Percentiles rank a stretch among this genome's conserved stretches.
These are phyloP conservation scores for Cladobotryum protrusum DNA, from an alignment of 2,329 filamentous ascomycete genomes.

Conservation along the genomic window DNA sequence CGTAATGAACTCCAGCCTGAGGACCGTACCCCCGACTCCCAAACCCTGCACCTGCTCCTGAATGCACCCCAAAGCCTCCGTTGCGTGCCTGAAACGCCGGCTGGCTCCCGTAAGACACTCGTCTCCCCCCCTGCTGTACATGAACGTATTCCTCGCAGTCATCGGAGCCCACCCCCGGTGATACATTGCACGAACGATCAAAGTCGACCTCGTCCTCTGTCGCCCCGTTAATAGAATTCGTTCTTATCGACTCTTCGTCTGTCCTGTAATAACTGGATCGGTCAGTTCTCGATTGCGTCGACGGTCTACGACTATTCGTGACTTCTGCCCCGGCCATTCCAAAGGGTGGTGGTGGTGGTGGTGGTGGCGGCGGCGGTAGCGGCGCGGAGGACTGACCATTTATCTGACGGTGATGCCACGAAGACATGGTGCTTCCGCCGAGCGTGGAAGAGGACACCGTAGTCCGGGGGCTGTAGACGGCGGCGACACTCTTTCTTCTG, in stretches of 20 bases:
- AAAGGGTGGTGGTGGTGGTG: background rate
- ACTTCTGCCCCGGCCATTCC: slow-evolving; percentile 1
- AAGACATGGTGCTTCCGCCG: too few relatives aligned
- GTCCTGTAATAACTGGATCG: background rate
- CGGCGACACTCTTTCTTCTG: background rate
- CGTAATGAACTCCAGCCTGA: background rate
- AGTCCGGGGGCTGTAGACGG: background rate
- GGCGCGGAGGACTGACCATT: background rate
- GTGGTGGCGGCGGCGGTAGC: background rate
- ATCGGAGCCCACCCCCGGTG: background rate
- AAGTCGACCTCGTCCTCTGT: slow-evolving; percentile 2
- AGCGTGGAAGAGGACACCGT: too few relatives aligned
- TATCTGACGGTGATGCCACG: background rate
- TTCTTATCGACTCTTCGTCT: background rate
- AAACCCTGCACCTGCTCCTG: background rate
- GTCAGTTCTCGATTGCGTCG: background rate
- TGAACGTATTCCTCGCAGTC: slow-evolving; percentile 1
- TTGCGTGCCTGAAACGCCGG: slow-evolving; percentile 4
- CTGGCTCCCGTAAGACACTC: slow-evolving; percentile 1
- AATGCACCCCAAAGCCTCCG: background rate
- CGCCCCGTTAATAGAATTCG: background rate
- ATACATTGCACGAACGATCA: background rate
- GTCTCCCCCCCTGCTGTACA: background rate
- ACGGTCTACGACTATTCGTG: background rate
- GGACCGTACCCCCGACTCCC: background rate